Percentiles rank a stretch among this genome's conserved stretches.
These are phyloP conservation scores for Trametes gibbosa DNA, from an alignment of 768 basidiomycete species.

Conservation along the genomic window DNA sequence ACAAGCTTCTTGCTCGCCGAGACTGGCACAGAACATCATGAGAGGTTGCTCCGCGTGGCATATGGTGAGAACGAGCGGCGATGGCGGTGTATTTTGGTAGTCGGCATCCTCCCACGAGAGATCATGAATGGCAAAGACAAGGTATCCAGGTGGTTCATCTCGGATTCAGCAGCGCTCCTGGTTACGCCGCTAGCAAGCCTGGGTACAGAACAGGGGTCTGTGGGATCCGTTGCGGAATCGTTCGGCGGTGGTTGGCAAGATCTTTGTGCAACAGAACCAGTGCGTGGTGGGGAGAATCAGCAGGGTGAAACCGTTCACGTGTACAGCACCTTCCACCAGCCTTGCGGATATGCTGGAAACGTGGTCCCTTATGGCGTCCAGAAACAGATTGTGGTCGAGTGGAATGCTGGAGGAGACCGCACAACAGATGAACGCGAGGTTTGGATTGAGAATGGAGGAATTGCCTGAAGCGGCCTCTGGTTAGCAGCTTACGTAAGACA, in stretches of 20 bases:
- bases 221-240: not conserved
- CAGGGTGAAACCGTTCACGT: not conserved
- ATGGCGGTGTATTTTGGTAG: constrained; percentile 8
- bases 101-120: constrained; percentile 7
- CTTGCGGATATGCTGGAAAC: not conserved
- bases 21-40: constrained; percentile 11
- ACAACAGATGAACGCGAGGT: no score
- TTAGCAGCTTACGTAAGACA: constrained; percentile 12
- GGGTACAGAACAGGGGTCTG: not conserved
- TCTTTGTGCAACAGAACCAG: not conserved
- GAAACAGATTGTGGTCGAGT: not conserved
- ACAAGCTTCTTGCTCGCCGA: not conserved
- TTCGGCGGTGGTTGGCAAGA: not conserved
- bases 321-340: not conserved
- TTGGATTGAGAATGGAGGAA: not conserved
- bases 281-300: not conserved
- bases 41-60: constrained; percentile 10
- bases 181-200: not conserved
- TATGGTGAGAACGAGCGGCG: constrained; percentile 12
- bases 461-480: not conserved
- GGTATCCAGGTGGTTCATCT: constrained; percentile 8
- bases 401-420: not conserved
- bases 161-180: not conserved
- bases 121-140: constrained; percentile 6
- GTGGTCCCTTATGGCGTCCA: not conserved